Evolutionary conservation across 2,329 filamentous ascomycete genomes (phyloP).

Genomic region (Alternaria consortialis): DNA sequence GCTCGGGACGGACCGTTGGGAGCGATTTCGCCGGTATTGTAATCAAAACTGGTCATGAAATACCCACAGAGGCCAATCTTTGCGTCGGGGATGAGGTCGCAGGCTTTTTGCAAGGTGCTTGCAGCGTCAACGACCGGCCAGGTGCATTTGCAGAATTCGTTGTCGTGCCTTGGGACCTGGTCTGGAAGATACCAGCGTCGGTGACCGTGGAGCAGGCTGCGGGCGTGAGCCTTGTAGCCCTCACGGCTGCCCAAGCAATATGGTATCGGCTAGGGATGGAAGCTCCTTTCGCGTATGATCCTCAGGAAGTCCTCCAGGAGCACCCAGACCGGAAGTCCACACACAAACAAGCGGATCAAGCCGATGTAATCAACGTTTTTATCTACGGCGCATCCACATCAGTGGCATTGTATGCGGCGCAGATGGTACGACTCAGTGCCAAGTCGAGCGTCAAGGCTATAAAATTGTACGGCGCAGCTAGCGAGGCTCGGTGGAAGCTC

Average conservation of each 20-base stretch:
- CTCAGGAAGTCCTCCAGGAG: slow-evolving; percentile 14
- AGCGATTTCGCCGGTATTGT: not conserved
- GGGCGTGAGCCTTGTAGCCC: slow-evolving; percentile 52
- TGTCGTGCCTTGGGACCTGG: slow-evolving; percentile 46
- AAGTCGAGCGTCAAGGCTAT: not conserved
- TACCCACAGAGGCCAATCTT: slow-evolving; percentile 22
- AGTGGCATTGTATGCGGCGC: slow-evolving; percentile 46
- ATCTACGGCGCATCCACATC: slow-evolving; percentile 49
- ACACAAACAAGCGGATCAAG: not conserved
- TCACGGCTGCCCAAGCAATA: slow-evolving; percentile 57
- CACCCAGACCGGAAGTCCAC: slow-evolving; percentile 18
- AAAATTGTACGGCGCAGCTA: not conserved
- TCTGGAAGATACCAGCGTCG: slow-evolving; percentile 49
- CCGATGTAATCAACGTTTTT: slow-evolving; percentile 30
- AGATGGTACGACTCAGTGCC: slow-evolving; percentile 36
- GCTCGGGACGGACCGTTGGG: slow-evolving; percentile 47
- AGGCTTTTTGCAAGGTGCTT: slow-evolving; percentile 57
- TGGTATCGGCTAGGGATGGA: slow-evolving; percentile 51
- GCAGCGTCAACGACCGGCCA: slow-evolving; percentile 53
- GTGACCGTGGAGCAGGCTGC: slow-evolving; percentile 53
- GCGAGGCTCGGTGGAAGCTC: slow-evolving; percentile 26
- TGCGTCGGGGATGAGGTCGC: slow-evolving; percentile 47
- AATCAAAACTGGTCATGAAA: slow-evolving; percentile 26
- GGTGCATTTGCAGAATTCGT: slow-evolving; percentile 59
- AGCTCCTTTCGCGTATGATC: slow-evolving; percentile 45